phyloP scores from a whole-genome alignment of 768 basidiomycete species.

The Boletus edulis region DNA sequence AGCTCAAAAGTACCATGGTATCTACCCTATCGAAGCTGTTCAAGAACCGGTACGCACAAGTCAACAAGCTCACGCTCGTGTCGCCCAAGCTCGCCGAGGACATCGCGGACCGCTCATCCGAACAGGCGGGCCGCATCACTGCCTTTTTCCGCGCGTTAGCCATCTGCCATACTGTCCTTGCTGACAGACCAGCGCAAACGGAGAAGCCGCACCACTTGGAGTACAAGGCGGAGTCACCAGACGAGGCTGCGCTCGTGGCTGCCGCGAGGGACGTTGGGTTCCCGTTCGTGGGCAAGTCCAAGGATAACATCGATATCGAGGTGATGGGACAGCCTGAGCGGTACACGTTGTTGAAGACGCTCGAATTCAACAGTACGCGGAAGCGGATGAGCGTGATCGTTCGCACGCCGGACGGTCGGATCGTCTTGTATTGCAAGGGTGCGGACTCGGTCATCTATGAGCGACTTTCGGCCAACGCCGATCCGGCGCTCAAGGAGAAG shows the following conservation, averaged over 20 bases:
- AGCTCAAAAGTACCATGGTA: constrained; percentile 76
- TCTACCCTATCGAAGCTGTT: constrained; percentile 69
- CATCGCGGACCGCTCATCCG: constrained; percentile 56
- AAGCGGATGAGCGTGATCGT: constrained; percentile 96
- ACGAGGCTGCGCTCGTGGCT: constrained; percentile 91
- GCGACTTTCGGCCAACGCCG: constrained; percentile 75
- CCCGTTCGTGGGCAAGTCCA: constrained; percentile 76
- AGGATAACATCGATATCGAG: constrained; percentile 81
- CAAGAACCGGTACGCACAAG: constrained; percentile 84
- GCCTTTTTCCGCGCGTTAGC: constrained; percentile 96
- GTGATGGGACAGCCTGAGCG: constrained; percentile 87
- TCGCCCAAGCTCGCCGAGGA: constrained; percentile 83
- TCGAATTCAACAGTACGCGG: constrained; percentile 93
- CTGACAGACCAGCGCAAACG: constrained; percentile 68
- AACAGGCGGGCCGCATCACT: constrained; percentile 65
- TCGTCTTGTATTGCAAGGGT: constrained; percentile 93
- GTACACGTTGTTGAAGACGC: constrained; percentile 72
- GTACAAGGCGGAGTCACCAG: constrained; percentile 96
- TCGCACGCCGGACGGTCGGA: constrained; percentile 76
- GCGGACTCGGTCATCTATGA: constrained; percentile 95
- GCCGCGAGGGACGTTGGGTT: constrained; percentile 94
- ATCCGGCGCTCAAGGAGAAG: constrained; percentile 66
- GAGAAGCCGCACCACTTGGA: constrained; percentile 61
- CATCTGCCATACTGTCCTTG: constrained; percentile 87
- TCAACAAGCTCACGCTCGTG: constrained; percentile 82